These are phyloP conservation scores for Thermothielavioides terrestris DNA, from an alignment of 495 filamentous ascomycete genomes.

Conservation along the genomic window DNA sequence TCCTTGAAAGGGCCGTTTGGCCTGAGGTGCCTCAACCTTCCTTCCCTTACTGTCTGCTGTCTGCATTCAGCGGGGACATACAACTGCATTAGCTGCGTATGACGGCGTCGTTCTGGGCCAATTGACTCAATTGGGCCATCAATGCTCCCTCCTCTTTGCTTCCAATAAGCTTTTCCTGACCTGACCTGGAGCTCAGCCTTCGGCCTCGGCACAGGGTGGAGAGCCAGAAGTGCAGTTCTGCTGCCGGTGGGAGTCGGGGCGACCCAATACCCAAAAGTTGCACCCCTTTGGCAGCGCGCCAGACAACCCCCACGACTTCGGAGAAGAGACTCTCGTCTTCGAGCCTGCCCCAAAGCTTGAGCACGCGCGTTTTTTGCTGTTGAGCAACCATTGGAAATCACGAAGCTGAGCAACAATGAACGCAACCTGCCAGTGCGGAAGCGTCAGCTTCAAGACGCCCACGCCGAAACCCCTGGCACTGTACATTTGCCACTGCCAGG, in stretches of 20 bases:
- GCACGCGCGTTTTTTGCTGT: too few relatives aligned
- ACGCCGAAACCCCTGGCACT: constrained; percentile 45
- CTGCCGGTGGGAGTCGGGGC: constrained; percentile 5
- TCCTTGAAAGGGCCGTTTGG: not conserved
- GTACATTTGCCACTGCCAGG: constrained; percentile 61
- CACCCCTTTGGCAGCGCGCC: not conserved
- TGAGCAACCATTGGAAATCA: too few relatives aligned
- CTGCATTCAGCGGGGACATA: too few relatives aligned
- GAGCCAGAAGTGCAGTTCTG: not conserved
- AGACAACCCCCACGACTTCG: not conserved
- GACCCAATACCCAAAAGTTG: not conserved
- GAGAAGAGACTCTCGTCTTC: not conserved
- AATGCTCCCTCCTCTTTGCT: not conserved
- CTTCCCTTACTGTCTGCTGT: too few relatives aligned
- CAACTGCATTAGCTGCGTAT: too few relatives aligned
- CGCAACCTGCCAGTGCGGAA: constrained; percentile 55
- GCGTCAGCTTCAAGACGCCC: constrained; percentile 53
- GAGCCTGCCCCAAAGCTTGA: not conserved
- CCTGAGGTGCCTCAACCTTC: not conserved
- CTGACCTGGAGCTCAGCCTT: constrained; percentile 5
- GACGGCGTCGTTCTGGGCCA: too few relatives aligned
- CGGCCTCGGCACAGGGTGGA: constrained; percentile 1
- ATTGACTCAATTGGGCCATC: not conserved
- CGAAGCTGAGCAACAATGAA: constrained; percentile 31
- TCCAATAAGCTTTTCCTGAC: not conserved